Percentiles rank a stretch among this genome's conserved stretches.
Conservation (phyloP, 2,329 filamentous ascomycete species). For the Ceratocystis harringtonii region DNA sequence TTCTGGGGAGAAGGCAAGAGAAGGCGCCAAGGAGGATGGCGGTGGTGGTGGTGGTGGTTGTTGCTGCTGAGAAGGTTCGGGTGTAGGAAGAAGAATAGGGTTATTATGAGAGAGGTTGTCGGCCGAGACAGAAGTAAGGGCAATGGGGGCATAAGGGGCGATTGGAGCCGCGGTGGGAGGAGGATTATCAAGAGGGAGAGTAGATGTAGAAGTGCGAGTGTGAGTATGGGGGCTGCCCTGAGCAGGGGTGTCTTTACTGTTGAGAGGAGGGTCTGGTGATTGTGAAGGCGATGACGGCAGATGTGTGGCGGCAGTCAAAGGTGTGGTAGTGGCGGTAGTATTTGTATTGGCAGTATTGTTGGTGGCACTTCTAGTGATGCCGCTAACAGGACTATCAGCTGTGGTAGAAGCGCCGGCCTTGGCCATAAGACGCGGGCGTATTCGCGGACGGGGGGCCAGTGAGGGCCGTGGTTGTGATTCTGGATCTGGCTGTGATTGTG, state of each 20-base stretch:
- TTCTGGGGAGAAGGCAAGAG: neutral
- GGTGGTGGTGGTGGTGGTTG: neutral
- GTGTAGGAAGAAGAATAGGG: neutral
- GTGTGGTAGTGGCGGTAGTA: neutral
- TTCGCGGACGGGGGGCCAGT: neutral
- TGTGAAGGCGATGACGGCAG: neutral
- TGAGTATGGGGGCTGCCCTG: neutral
- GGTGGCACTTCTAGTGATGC: neutral
- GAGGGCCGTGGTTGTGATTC: neutral
- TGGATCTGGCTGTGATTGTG: neutral
- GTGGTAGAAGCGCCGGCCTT: neutral
- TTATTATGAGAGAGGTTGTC: neutral
- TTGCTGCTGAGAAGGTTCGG: neutral
- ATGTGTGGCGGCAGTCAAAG: conserved; percentile 7
- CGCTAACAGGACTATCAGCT: neutral
- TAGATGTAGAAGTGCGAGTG: neutral
- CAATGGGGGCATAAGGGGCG: neutral
- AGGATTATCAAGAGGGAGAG: neutral
- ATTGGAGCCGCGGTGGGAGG: neutral
- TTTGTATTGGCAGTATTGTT: neutral
- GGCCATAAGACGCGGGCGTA: neutral
- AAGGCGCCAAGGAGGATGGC: neutral
- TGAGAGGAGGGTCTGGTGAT: neutral
- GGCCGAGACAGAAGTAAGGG: neutral
- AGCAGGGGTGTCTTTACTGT: neutral